Conservation (phyloP, 208 protist species). For the Jaenimonas drosophilae region DNA sequence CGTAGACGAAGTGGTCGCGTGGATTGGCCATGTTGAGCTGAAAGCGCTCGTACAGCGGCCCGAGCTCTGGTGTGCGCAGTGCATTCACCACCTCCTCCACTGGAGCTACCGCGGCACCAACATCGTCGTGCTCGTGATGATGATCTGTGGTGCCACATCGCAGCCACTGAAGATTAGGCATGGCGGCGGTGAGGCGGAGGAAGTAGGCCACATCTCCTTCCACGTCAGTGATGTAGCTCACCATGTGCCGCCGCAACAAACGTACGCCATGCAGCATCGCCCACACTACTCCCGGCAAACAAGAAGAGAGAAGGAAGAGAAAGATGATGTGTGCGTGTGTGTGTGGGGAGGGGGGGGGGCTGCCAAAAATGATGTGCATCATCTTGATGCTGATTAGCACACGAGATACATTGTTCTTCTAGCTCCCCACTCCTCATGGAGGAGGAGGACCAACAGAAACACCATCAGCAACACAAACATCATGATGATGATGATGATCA, state of each 20-base stretch:
- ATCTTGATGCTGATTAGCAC: background rate
- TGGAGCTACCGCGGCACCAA: background rate
- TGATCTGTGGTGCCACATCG: background rate
- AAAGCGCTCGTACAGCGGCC: slow-evolving; percentile 6
- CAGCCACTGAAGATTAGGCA: slow-evolving; percentile 11
- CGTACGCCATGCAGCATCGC: background rate
- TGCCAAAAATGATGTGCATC: background rate
- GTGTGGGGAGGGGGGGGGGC: background rate
- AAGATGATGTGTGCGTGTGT: slow-evolving; percentile 2
- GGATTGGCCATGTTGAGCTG: slow-evolving; percentile 31
- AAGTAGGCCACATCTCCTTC: slow-evolving; percentile 84
- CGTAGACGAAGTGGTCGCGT: slow-evolving; percentile 76
- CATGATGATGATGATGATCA: background rate
- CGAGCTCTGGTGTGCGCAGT: slow-evolving; percentile 14
- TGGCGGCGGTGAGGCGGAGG: slow-evolving; percentile 41
- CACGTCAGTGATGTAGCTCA: slow-evolving; percentile 81
- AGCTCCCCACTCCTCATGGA: background rate
- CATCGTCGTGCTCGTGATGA: background rate
- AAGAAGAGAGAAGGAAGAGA: background rate
- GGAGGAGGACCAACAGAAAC: background rate
- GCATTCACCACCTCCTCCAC: background rate
- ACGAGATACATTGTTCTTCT: background rate
- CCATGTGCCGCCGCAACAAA: slow-evolving; percentile 10
- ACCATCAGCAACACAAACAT: background rate
- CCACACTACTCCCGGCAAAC: background rate